Base-by-base conservation (phyloP, 228 moss, liverwort and hornwort genomes). In the Sphagnum magellanicum region DNA sequence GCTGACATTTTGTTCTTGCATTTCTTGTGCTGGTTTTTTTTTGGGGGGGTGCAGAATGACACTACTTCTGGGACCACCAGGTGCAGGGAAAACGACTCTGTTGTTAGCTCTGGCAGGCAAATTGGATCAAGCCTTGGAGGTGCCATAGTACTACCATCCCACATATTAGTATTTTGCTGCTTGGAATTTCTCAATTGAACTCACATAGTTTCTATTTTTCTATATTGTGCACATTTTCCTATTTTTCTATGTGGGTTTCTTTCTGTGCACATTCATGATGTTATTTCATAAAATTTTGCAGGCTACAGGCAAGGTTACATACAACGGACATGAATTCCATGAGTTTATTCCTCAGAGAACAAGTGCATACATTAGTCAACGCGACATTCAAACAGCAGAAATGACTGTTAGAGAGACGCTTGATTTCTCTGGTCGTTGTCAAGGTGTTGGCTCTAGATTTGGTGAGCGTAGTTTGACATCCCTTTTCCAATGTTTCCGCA, bases 281-380 rank as follows among this genome's bases (percentile, higher is more conserved):
- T 32, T 32, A 32, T 32, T 32, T 32, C 32, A 32, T 32, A 32
- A 32, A 2, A 32, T 32, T 32, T 32, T 32, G 32, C 32, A 32
- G 32, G 32, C 32, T 32, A 60, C 84, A 0, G 95, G 92, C 6
- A 85, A 74, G 14, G 84, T 95, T 59, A 90, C 92, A 0, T 95
- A 90, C 75, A 95, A 95, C 61, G 94, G 94, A 48, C 83, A 91
- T 61, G 82, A 73, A 63, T 68, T 94, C 74, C 63, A 67, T 0
- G 94, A 94, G 16, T 94, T 94, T 53, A 88, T 91, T 63, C 94
- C 91, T 4, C 81, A 89, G 70, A 79, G 87, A 67, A 94, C 94
- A 0, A 77, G 81, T 51, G 94, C 88, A 0, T 94, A 94, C 74
- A 86, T 91, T 46, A 91, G 89, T 74, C 91, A 94, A 72, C 77